A percentile compares a stretch with the other conserved stretches of the same genome.
Conservation (phyloP, 306 rosid species). For the Erythrophleum fordii region DNA sequence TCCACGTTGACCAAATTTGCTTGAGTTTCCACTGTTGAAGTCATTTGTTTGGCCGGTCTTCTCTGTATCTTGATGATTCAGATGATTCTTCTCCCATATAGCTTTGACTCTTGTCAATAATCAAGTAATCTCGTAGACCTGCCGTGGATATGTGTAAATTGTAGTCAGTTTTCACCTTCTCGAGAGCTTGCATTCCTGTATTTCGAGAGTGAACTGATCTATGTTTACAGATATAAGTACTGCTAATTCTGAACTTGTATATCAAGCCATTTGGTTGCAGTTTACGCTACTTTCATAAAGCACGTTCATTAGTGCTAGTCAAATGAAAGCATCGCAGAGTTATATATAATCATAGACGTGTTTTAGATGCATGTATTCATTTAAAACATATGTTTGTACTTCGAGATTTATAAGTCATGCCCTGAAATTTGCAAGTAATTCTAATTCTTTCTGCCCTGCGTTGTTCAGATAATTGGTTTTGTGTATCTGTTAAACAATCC, state of each 20-base stretch:
- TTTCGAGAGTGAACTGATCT: too few relatives aligned
- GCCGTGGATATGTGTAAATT: background rate
- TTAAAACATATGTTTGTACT: too few relatives aligned
- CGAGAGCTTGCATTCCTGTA: too few relatives aligned
- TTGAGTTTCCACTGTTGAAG: background rate
- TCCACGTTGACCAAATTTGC: background rate
- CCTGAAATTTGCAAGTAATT: too few relatives aligned
- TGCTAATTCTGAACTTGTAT: background rate
- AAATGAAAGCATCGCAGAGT: background rate
- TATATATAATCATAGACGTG: background rate
- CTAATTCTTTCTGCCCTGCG: background rate
- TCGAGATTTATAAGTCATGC: too few relatives aligned
- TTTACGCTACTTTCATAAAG: background rate
- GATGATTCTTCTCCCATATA: background rate
- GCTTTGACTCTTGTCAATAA: background rate
- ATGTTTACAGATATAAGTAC: background rate
- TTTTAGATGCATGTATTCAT: too few relatives aligned
- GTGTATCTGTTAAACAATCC: slow-evolving; percentile 1
- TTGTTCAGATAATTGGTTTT: background rate
- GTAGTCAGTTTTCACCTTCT: background rate
- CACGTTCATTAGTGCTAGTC: background rate
- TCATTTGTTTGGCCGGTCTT: slow-evolving; percentile 17
- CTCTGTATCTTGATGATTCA: background rate
- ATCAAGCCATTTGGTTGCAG: background rate
- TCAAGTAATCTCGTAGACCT: background rate